Percentiles rank a stretch among this genome's conserved stretches.
These are phyloP conservation scores for Simmondsia chinensis DNA, from an alignment of 148 eudicot genomes.

Conservation along the genomic window DNA sequence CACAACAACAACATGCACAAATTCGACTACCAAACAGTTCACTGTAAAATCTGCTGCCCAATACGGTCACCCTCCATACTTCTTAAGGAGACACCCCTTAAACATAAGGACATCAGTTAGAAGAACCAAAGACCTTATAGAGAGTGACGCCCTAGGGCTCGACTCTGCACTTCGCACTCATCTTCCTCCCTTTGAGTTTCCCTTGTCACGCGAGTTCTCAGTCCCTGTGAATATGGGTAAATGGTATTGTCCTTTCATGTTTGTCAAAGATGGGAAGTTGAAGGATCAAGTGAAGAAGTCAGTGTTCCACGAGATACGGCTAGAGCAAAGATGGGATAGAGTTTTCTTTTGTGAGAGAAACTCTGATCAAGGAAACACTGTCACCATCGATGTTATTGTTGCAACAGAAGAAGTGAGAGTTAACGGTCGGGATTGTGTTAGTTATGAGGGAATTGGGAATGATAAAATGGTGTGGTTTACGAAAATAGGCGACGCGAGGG, in stretches of 20 bases:
- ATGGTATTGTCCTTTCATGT: slow-evolving; percentile 69
- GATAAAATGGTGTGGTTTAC: slow-evolving; percentile 26
- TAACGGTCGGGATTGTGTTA: slow-evolving; percentile 15
- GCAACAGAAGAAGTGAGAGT: slow-evolving; percentile 12
- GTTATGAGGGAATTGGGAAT: slow-evolving; percentile 1
- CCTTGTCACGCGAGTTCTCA: slow-evolving; percentile 17
- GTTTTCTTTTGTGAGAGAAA: slow-evolving; percentile 4
- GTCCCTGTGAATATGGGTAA: slow-evolving; percentile 28
- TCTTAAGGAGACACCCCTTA: slow-evolving; percentile 30
- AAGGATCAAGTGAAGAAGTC: slow-evolving; percentile 10
- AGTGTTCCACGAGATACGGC: slow-evolving; percentile 15
- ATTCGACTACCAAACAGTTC: too few species aligned
- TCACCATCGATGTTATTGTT: slow-evolving; percentile 14
- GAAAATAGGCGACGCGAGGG: not conserved
- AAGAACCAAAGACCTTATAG: slow-evolving; percentile 18
- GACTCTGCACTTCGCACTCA: slow-evolving; percentile 17
- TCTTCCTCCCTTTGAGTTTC: slow-evolving; percentile 26
- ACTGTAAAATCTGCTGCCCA: slow-evolving; percentile 31
- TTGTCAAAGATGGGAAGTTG: slow-evolving; percentile 25
- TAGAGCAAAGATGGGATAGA: slow-evolving; percentile 17
- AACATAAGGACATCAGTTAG: slow-evolving; percentile 23
- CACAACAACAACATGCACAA: not conserved
- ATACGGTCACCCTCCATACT: slow-evolving; percentile 40
- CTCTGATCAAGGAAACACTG: not conserved
- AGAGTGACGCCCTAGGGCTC: slow-evolving; percentile 26